Base-by-base conservation (phyloP, 495 filamentous ascomycete genomes). In the Penicillium atrosanguineum region DNA sequence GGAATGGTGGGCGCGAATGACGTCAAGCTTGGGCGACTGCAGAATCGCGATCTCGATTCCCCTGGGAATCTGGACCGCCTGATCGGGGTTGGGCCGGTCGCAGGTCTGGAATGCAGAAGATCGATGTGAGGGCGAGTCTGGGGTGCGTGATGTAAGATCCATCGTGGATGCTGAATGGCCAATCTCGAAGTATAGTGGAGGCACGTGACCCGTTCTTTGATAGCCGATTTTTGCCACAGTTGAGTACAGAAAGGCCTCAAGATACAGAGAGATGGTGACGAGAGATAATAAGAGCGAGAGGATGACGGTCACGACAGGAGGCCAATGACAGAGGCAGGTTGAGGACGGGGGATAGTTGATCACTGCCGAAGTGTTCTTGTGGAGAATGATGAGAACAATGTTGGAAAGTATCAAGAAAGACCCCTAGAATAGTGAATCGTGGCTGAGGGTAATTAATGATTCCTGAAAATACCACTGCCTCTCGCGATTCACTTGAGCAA, bases 231-330 rank as follows among this genome's bases (percentile, higher is more conserved):
- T 20, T 46, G 19, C n/a, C n/a, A n/a, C 19, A 50, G 23, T 16
- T 59, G 53, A 1, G 48, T 14, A 21, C 54, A 59, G n/a, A 56
- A 5, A 23, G 23, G 23, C 23, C 5, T 23, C 23, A 23, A 23
- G 23, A 23, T 5, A 5, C 23, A 23, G 23, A 23, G 5, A 5
- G 5, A 23, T 23, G 5, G 5, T 23, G 23, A 23, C 23, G 5
- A 23, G 23, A 23, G 23, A 23, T 23, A 23, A 2, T 23, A 5
- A 23, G 5, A 23, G n/a, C n/a, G n/a, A n/a, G n/a, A n/a, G n/a
- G n/a, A n/a, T n/a, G n/a, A n/a, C n/a, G n/a, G n/a, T n/a, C n/a
- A n/a, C n/a, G n/a, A n/a, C 23, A 23, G 23, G 23, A 23, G 23
- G 5, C 5, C 2, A 5, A 23, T 23, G 23, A 23, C 23, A 23